A percentile compares a stretch with the other conserved stretches of the same genome.
phyloP scores from a whole-genome alignment of 164 flowering plant genomes.

The Buxus sempervirens region DNA sequence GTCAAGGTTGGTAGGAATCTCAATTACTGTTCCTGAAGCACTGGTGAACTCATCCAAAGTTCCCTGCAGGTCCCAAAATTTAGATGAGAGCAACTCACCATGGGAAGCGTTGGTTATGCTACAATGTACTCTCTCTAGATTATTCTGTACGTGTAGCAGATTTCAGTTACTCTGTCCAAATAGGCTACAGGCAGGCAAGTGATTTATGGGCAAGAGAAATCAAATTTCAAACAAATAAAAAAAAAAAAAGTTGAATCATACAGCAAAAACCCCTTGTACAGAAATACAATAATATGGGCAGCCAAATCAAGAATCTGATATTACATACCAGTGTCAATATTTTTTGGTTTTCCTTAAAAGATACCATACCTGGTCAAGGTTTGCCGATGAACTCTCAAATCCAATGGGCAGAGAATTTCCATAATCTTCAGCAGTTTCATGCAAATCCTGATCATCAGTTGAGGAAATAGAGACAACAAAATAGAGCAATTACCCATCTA shows the following conservation, averaged over 20 bases:
- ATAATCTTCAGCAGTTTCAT: slow-evolving; percentile 21
- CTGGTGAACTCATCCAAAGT: slow-evolving; percentile 35
- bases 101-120: slow-evolving; percentile 8
- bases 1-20: slow-evolving; percentile 32
- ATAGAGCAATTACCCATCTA: neutral
- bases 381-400: slow-evolving; percentile 22
- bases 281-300: neutral
- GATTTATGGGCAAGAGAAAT: neutral
- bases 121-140: slow-evolving; percentile 1
- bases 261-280: neutral
- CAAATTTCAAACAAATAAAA: neutral
- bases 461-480: neutral
- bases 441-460: slow-evolving; percentile 20
- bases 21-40: slow-evolving; percentile 39
- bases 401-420: slow-evolving; percentile 21
- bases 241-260: neutral
- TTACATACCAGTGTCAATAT: neutral
- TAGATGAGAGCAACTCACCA: slow-evolving; percentile 12
- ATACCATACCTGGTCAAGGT: slow-evolving; percentile 33
- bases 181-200: neutral
- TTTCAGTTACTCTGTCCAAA: neutral
- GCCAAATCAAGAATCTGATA: too few relatives aligned
- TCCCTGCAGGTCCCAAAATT: slow-evolving; percentile 31
- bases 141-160: neutral
- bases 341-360: neutral